phyloP scores from a whole-genome alignment of 2,329 filamentous ascomycete genomes.

The Epichloe sp. region DNA sequence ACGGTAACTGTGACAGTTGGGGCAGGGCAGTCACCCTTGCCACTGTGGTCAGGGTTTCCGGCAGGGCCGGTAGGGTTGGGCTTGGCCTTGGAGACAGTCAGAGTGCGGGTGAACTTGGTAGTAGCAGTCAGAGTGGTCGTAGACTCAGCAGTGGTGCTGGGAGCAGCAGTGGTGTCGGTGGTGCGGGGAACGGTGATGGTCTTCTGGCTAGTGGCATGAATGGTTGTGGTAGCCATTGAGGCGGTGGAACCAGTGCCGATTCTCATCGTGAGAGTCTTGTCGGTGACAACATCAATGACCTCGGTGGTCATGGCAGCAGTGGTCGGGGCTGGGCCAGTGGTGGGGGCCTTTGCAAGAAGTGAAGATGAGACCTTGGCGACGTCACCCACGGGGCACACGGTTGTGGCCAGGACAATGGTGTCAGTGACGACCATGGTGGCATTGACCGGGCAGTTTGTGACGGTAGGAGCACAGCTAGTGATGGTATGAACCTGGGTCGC shows the following conservation, averaged over 20 bases:
- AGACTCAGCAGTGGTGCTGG: constrained; percentile 10
- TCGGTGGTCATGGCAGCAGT: constrained; percentile 12
- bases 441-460: constrained; percentile 40
- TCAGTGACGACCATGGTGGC: constrained; percentile 23
- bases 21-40: constrained; percentile 7
- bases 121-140: constrained; percentile 27
- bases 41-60: constrained; percentile 9
- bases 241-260: constrained; percentile 18
- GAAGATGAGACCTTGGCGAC: constrained; percentile 27
- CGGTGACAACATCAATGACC: constrained; percentile 17
- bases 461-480: constrained; percentile 42
- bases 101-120: constrained; percentile 21
- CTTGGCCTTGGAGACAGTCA: constrained; percentile 16
- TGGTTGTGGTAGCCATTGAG: constrained; percentile 27
- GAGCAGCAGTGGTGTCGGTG: constrained; percentile 9
- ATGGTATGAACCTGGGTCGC: constrained; percentile 42
- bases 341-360: constrained; percentile 22
- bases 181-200: constrained; percentile 21
- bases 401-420: constrained; percentile 26
- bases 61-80: constrained; percentile 11
- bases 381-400: constrained; percentile 32
- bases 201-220: constrained; percentile 29
- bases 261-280: constrained; percentile 23
- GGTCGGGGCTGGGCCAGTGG: constrained; percentile 7
- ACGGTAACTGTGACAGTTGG: constrained; percentile 14